Conservation (phyloP, 352 stramenopile genomes). For the Peronospora tabacina region DNA sequence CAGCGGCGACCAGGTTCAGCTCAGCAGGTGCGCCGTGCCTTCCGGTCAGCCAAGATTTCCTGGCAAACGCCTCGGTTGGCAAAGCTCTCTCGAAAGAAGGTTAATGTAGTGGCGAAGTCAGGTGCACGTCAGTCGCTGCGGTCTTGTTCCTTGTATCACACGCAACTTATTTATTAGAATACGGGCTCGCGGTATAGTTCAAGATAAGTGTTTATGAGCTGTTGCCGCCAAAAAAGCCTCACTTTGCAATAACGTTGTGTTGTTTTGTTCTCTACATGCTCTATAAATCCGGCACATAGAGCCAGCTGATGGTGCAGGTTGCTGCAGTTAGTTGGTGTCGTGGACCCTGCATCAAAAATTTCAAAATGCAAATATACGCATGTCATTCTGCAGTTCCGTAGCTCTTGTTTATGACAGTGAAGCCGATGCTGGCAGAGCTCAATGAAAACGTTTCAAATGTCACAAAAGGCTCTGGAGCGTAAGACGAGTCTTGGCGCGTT, state of each 20-base stretch:
- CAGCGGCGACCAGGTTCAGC: slow-evolving; percentile 26
- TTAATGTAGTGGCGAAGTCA: too few relatives aligned
- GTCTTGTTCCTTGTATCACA: slow-evolving; percentile 7
- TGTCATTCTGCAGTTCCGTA: not conserved
- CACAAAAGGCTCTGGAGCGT: not conserved
- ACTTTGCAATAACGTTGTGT: too few relatives aligned
- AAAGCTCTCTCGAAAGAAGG: slow-evolving; percentile 5
- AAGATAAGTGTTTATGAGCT: not conserved
- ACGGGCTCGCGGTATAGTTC: not conserved
- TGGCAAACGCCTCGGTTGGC: slow-evolving; percentile 12
- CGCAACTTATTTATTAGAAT: slow-evolving; percentile 2
- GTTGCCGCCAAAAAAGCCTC: not conserved
- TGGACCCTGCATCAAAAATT: not conserved
- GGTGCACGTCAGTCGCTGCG: slow-evolving; percentile 1
- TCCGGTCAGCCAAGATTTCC: too few relatives aligned
- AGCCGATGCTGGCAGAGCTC: not conserved
- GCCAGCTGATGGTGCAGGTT: not conserved
- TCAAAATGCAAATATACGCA: not conserved
- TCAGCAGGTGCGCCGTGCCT: slow-evolving; percentile 19
- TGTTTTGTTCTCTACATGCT: too few relatives aligned
- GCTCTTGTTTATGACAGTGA: not conserved
- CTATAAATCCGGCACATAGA: not conserved
- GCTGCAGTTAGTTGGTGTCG: not conserved
- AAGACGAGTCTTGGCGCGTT: slow-evolving; percentile 14
- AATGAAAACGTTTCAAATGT: not conserved